Evolutionary conservation across 1,284 basidiomycete genomes (phyloP), one percentile per base, ranked within the genome.

Genomic region (Hemileia vastatrix): DNA sequence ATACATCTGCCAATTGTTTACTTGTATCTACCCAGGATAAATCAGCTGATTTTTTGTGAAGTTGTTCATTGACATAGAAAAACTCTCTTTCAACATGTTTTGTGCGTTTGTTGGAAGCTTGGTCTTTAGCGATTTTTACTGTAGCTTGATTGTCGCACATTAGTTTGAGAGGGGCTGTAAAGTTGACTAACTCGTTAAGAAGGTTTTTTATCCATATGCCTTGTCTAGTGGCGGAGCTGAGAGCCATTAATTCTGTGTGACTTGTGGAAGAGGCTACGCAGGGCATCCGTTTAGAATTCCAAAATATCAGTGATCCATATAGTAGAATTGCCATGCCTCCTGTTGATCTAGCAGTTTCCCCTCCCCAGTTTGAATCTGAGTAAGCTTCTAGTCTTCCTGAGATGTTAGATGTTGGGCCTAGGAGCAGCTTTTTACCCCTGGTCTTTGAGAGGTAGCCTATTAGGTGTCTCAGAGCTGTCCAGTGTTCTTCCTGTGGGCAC

Each of bases 361-460:
- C 58, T 9, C 50, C 58, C 58, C 58, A 60, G 43, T 60, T 60
- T 2, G 58, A 50, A 24, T 60, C 51, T 6, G 54, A 36, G 23
- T 27, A 60, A 6, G 51, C 54, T 18, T 45, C 43, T 2, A 60
- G n/a, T n/a, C n/a, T n/a, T n/a, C n/a, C n/a, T n/a, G n/a, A n/a
- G n/a, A n/a, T n/a, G n/a, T n/a, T n/a, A n/a, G n/a, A n/a, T n/a
- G n/a, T n/a, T n/a, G n/a, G n/a, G n/a, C n/a, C n/a, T n/a, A n/a
- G n/a, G n/a, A n/a, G n/a, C n/a, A n/a, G n/a, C n/a, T n/a, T n/a
- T n/a, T n/a, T n/a, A n/a, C n/a, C n/a, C n/a, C n/a, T n/a, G n/a
- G n/a, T n/a, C n/a, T n/a, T n/a, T n/a, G n/a, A n/a, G n/a, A 55
- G 9, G 27, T 45, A 55, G 11, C 24, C 24, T 9, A 55, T 55